Base-by-base conservation (phyloP, 2,329 filamentous ascomycete species). In the Calonectria ilicicola region DNA sequence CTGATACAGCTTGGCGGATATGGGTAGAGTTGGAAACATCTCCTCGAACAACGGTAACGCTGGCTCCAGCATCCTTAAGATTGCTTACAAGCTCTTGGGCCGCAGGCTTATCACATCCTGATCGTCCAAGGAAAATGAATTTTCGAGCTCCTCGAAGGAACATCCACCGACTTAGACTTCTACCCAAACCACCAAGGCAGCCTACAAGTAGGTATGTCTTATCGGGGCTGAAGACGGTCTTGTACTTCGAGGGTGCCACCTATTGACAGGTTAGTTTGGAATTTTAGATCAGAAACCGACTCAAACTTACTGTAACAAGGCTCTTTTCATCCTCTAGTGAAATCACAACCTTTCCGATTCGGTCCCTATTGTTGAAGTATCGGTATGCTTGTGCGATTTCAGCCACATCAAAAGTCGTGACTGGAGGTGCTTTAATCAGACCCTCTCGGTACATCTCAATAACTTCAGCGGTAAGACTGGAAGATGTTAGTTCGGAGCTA, bases 41-140 rank as follows among this genome's bases (percentile, higher is more conserved):
- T 7, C 56, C 70, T 27, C 62, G 56, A 29, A 69, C 47, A 29
- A 72, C 70, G 1, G 58, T 12, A 3, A 63, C 51, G 2, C 12
- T 32, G 17, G 49, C 70, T 1, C 67, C 70, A 2, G 47, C 21
- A 23, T 72, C 51, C 10, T 70, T 46, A 1, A 75, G 29, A 8
- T 75, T 65, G 0, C 65, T 17, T 2, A 83, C 65, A 0, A 82
- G 42, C 0, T 56, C 42, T 10, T 67, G 40, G 0, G 80, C 80
- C 5, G 38, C 44, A 2, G 76, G 66, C n/a, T 75, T 79, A 1
- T 75, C 51, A 0, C 66, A 19, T 1, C 80, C 81, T 0, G 79
- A 78, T 10, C 82, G 72, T 0, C 77, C 78, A 1, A 83, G 60
- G 26, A 82, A 78, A 1, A 78, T 70, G 26, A 83, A 77, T 32